These are phyloP conservation scores for Deuterostichococcus epilithicus DNA, from an alignment of 139 green algal genomes.

Conservation along the genomic window DNA sequence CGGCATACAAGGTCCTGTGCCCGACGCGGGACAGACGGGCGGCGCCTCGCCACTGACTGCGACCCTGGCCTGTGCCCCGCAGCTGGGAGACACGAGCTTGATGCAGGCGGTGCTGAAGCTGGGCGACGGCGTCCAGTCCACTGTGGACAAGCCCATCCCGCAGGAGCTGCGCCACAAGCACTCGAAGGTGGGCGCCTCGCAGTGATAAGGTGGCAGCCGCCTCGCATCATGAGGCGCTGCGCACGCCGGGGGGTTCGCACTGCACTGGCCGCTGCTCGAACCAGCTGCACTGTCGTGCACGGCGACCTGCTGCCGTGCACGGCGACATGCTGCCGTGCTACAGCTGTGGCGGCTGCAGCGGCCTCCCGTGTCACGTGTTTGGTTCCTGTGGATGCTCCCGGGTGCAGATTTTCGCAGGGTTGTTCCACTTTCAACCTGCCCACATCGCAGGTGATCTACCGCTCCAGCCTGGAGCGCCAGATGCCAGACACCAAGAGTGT, in stretches of 20 bases:
- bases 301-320: no score
- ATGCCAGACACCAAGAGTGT: slow-evolving; percentile 48
- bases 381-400: no score
- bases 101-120: not conserved
- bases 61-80: not conserved
- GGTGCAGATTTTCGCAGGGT: not conserved
- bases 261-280: no score
- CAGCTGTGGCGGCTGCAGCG: not conserved
- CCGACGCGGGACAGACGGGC: no score
- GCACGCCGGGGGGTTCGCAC: no score
- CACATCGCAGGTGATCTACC: slow-evolving; percentile 23
- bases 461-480: slow-evolving; percentile 36
- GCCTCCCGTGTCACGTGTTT: not conserved
- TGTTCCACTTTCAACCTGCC: not conserved
- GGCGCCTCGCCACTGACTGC: no score
- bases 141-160: not conserved
- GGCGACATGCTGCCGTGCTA: no score
- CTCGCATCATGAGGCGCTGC: not conserved
- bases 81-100: slow-evolving; percentile 12
- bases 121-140: not conserved
- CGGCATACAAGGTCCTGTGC: no score
- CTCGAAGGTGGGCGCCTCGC: no score
- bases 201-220: no score
- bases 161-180: not conserved
- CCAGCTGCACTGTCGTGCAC: no score